A percentile compares a stretch with the other conserved stretches of the same genome.
These are phyloP conservation scores for Urtica urens DNA, from an alignment of 306 rosid species.

Conservation along the genomic window DNA sequence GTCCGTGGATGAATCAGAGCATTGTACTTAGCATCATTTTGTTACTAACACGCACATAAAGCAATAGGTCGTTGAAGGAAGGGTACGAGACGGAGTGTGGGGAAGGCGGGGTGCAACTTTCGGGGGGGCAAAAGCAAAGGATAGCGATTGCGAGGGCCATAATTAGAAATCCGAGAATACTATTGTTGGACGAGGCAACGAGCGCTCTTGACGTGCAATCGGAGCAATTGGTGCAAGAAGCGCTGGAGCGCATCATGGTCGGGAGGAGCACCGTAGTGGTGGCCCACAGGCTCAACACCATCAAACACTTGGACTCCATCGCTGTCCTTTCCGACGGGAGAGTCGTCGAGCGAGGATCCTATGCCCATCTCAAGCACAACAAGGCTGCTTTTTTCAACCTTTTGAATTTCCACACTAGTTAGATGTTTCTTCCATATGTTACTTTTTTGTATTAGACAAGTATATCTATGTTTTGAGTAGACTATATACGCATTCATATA, in stretches of 20 bases:
- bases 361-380: slow-evolving; percentile 56
- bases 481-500: no score
- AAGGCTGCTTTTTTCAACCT: slow-evolving; percentile 82
- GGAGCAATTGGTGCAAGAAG: slow-evolving; percentile 84
- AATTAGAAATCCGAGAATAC: slow-evolving; percentile 61
- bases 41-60: no score
- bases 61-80: slow-evolving; percentile 56
- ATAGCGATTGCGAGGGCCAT: slow-evolving; percentile 92
- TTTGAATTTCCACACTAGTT: slow-evolving; percentile 27
- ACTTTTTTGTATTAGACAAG: neutral
- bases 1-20: neutral
- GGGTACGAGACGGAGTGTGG: slow-evolving; percentile 90
- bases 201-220: slow-evolving; percentile 87
- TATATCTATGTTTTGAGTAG: neutral
- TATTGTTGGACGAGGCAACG: slow-evolving; percentile 84
- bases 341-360: slow-evolving; percentile 76
- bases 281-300: slow-evolving; percentile 87
- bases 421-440: neutral
- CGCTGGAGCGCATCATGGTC: slow-evolving; percentile 71
- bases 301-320: slow-evolving; percentile 65
- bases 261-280: slow-evolving; percentile 84
- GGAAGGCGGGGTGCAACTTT: slow-evolving; percentile 90
- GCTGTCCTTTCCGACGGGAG: slow-evolving; percentile 75
- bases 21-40: no score
- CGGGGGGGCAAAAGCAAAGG: slow-evolving; percentile 97